Evolutionary conservation across 139 green algal species (phyloP), one percentile per base, ranked within the genome.

Genomic region (Pleodorina starrii): DNA sequence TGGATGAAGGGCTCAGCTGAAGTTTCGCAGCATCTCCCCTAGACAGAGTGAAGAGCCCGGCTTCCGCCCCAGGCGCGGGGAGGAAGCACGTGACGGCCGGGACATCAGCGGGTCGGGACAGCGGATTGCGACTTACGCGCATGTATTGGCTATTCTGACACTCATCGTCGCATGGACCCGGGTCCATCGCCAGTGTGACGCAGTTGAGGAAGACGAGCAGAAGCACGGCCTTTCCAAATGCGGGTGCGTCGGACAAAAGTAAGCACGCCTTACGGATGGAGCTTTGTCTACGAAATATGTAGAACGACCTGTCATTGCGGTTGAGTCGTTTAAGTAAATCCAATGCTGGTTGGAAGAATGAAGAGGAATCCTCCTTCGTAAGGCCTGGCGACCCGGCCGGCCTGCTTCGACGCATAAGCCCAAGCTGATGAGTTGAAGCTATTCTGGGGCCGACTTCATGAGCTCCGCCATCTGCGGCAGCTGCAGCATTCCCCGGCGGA

Each of bases 131-230:
- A 23, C 63, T 73, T 36, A 40, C 63, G 63, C 63, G 29, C 43
- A 81, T 57, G 73, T 81, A 57, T 23, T 81, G 9, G 21, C 73
- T 42, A 29, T 42, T 25, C 73, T 60, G 73, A 6, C 42, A 57
- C 73, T 35, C 42, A 16, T 38, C 73, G 29, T 40, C 11, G 43
- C 73, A 81, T 0, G 73, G 73, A 7, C 68, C 68, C 5, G 73
- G 73, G 11, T 81, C 42, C 27, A 81, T 81, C 32, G 73, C 73
- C 73, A 81, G 40, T 42, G 43, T 93, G 90, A 93, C 90, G 51
- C 73, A 69, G 14, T 44, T 77, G 17, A 87, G 90, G 76, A 94
- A 93, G 36, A 93, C 73, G 4, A 81, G 73, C 5, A 81, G 40
- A 19, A 81, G 73, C 73, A 81, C 73, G 2, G 23, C 1, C 1